phyloP scores from a whole-genome alignment of 2,329 filamentous ascomycete genomes.

The Aureobasidium musti region DNA sequence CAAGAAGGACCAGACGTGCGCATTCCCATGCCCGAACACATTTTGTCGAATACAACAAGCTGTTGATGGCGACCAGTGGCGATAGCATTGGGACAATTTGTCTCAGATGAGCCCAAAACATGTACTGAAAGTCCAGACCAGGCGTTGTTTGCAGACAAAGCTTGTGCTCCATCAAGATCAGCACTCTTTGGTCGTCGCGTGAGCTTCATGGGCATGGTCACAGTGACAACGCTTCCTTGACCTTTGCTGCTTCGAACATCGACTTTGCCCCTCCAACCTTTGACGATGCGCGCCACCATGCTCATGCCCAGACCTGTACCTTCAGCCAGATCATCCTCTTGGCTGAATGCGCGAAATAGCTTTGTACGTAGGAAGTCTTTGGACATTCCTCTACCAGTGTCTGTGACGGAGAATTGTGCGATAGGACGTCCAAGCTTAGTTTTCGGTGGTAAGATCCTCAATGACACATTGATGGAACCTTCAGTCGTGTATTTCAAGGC shows the following conservation, averaged over 20 bases:
- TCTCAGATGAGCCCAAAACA: not conserved
- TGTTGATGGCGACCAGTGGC: not conserved
- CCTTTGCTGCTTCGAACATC: slow-evolving; percentile 46
- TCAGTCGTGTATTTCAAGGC: slow-evolving; percentile 51
- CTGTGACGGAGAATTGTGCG: slow-evolving; percentile 31
- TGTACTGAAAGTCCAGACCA: not conserved
- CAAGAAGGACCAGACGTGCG: not conserved
- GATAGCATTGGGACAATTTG: not conserved
- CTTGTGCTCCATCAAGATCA: not conserved
- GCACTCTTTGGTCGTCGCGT: not conserved
- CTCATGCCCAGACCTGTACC: slow-evolving; percentile 43
- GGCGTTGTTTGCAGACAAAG: not conserved
- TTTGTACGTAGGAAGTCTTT: slow-evolving; percentile 37
- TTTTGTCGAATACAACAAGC: not conserved
- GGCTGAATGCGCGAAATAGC: slow-evolving; percentile 40
- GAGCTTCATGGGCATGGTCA: slow-evolving; percentile 3
- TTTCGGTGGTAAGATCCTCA: slow-evolving; percentile 5
- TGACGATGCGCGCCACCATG: slow-evolving; percentile 39
- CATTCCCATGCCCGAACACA: not conserved
- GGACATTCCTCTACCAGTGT: slow-evolving; percentile 43
- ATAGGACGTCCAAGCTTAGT: slow-evolving; percentile 27
- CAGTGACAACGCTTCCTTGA: not conserved
- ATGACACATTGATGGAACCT: slow-evolving; percentile 46
- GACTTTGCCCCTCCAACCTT: slow-evolving; percentile 36
- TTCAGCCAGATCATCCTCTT: slow-evolving; percentile 39